Base-by-base conservation (phyloP, 2,329 filamentous ascomycete species). In the Colletotrichum spaethianum region DNA sequence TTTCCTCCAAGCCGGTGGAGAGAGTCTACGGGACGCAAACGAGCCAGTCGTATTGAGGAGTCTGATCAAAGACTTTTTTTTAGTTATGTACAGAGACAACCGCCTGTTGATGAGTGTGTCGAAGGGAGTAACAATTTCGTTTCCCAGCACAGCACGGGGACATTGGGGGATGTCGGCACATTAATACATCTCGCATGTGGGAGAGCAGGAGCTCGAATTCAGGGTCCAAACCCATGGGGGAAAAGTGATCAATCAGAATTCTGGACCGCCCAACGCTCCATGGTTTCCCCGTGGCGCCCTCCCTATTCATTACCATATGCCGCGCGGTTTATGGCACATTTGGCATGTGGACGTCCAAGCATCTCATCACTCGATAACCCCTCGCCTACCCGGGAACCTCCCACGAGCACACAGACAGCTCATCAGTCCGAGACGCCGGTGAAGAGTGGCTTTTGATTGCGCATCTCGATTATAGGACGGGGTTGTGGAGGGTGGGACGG, bases 361-460 rank as follows among this genome's bases (percentile, higher is more conserved):
- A 3, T 33, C 33, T 36, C 56, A 63, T 67, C 38, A 36, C 31
- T 40, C 50, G 31, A 42, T 50, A 59, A 59, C 40, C 40, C 7
- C 23, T 38, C 26, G 38, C 20, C 36, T 4, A 18, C 46, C 33
- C 42, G 16, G 14, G 5, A 4, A 31, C 26, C 52, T 38, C 56
- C 46, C 40, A 31, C 26, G 46, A 38, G 23, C 31, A 33, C 8
- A n/a, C 40, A 57, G 33, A 14, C 23, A 63, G 69, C 33, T 69
- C 65, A 69, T 72, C 65, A 72, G 69, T 72, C 69, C 69, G 69
- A 72, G 69, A 69, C 69, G 69, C 65, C 62, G 69, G 69, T 59
- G 42, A 11, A 60, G 59, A 68, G 65, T 63, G 53, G 65, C 64
- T 68, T 33, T 48, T 72, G 38, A 59, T 72, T 63, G 65, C 52